These are phyloP conservation scores for Yarrowia osloensis DNA, from an alignment of 805 yeast genomes.

Conservation along the genomic window DNA sequence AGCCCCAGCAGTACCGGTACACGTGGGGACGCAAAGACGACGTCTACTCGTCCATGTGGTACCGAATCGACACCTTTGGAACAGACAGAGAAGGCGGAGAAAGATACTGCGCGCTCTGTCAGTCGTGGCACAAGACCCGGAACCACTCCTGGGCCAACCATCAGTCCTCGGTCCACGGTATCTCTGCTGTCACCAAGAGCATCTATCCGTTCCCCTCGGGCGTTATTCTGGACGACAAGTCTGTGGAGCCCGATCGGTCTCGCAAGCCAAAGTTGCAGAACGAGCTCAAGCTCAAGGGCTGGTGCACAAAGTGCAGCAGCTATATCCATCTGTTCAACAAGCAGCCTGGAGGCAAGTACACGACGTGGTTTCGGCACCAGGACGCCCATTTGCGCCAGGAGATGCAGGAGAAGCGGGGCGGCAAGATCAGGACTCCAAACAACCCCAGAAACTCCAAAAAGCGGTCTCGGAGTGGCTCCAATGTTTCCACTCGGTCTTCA, in stretches of 20 bases:
- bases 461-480: no score
- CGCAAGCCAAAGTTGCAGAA: neutral
- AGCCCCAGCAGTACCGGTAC: neutral
- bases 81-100: slow-evolving; percentile 1
- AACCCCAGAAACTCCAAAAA: neutral
- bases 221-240: neutral
- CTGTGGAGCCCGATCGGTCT: neutral
- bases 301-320: neutral
- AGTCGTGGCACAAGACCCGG: slow-evolving; percentile 5
- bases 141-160: slow-evolving; percentile 10
- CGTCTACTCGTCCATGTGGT: slow-evolving; percentile 11
- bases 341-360: neutral
- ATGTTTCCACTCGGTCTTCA: no score
- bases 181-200: slow-evolving; percentile 1
- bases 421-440: neutral
- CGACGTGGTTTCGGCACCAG: neutral
- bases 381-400: neutral
- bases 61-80: neutral
- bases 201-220: neutral
- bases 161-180: neutral
- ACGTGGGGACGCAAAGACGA: neutral
- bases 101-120: neutral
- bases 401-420: neutral
- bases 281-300: neutral
- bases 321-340: neutral